Evolutionary conservation across 805 yeast genomes (phyloP).

Genomic region (Yarrowia deformans): DNA sequence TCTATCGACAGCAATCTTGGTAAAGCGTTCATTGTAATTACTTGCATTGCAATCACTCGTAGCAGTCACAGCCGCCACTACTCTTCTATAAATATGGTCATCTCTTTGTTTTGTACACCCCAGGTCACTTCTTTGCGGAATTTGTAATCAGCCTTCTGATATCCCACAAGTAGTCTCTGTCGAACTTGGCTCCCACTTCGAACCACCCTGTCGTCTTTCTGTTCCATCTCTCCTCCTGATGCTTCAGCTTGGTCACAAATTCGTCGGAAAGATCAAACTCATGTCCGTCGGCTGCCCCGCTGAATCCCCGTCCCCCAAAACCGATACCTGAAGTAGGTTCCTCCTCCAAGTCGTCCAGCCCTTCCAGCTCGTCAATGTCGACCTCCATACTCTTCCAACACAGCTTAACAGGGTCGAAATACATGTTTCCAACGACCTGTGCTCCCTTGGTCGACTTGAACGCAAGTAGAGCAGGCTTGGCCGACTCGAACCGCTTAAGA

Average conservation of each 20-base stretch:
- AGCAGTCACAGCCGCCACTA: background rate
- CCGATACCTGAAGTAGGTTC: background rate
- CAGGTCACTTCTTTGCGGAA: conserved; percentile 4
- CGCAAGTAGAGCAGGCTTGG: conserved; percentile 50
- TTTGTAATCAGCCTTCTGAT: conserved; percentile 49
- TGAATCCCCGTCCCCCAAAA: conserved; percentile 36
- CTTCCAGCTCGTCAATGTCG: conserved; percentile 54
- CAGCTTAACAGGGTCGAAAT: conserved; percentile 63
- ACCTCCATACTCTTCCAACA: conserved; percentile 62
- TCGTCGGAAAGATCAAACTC: conserved; percentile 49
- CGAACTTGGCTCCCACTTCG: conserved; percentile 43
- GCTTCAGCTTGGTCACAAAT: conserved; percentile 45
- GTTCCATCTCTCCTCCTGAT: conserved; percentile 51
- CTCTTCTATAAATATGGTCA: conserved; percentile 28
- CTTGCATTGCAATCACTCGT: background rate
- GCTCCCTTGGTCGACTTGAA: conserved; percentile 46
- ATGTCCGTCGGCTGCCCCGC: conserved; percentile 43
- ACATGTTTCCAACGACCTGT: conserved; percentile 63
- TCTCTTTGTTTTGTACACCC: background rate
- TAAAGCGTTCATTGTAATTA: no score
- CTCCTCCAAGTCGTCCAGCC: conserved; percentile 57
- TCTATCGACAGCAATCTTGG: no score
- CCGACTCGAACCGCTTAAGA: conserved; percentile 58
- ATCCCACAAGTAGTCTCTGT: conserved; percentile 48
- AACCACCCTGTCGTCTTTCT: conserved; percentile 51